Percentiles rank a stretch among this genome's conserved stretches.
Evolutionary conservation across 2,329 filamentous ascomycete species (phyloP).

Genomic region (Ophiostoma sp.): DNA sequence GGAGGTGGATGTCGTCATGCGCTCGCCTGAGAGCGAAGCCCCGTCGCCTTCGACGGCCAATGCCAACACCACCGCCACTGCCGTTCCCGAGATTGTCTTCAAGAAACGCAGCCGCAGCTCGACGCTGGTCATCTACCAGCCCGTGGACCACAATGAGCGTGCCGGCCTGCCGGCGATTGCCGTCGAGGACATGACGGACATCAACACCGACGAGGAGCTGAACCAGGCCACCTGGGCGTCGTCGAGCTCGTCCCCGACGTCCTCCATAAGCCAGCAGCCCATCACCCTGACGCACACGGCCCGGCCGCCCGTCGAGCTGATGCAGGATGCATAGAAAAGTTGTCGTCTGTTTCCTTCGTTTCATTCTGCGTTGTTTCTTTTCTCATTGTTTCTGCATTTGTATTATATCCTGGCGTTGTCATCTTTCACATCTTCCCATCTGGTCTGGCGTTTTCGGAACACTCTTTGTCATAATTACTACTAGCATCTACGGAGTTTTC

Average conservation of each 20-base stretch:
- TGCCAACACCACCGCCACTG: slow-evolving; percentile 30
- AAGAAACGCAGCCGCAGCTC: slow-evolving; percentile 53
- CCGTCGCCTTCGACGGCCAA: slow-evolving; percentile 17
- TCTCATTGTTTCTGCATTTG: neutral
- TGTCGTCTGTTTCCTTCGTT: neutral
- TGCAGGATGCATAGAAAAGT: slow-evolving; percentile 39
- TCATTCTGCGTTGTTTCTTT: neutral
- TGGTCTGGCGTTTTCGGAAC: too few species aligned
- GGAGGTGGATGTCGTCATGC: slow-evolving; percentile 31
- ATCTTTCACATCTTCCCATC: too few species aligned
- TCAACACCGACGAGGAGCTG: slow-evolving; percentile 45
- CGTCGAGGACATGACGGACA: slow-evolving; percentile 62
- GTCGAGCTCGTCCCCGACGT: neutral
- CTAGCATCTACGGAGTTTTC: slow-evolving; percentile 9
- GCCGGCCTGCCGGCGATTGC: slow-evolving; percentile 58
- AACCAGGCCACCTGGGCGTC: slow-evolving; percentile 18
- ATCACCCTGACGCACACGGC: slow-evolving; percentile 53
- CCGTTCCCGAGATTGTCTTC: slow-evolving; percentile 18
- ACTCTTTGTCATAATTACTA: neutral
- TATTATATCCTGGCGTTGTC: slow-evolving; percentile 16
- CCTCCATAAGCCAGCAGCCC: slow-evolving; percentile 31
- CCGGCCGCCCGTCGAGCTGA: slow-evolving; percentile 60
- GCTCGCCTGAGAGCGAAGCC: slow-evolving; percentile 38
- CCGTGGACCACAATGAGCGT: slow-evolving; percentile 49
- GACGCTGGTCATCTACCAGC: slow-evolving; percentile 58